A percentile compares a stretch with the other conserved stretches of the same genome.
Conservation (phyloP, 257 asterid species). For the Solanum commersonii region DNA sequence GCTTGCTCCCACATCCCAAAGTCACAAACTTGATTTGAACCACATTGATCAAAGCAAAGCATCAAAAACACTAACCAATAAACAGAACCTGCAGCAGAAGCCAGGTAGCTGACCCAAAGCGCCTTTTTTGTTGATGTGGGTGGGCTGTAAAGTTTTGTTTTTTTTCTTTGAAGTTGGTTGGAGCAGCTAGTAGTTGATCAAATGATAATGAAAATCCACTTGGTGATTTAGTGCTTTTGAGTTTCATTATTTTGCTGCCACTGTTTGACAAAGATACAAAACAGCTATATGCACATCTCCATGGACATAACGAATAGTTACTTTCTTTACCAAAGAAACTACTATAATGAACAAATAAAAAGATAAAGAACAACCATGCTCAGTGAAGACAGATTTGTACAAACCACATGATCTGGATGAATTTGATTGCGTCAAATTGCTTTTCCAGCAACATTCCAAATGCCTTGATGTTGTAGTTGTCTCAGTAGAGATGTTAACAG, state of each 20-base stretch:
- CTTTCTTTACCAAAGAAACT: neutral
- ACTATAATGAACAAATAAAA: neutral
- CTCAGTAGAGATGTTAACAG: neutral
- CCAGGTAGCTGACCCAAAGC: conserved; percentile 63
- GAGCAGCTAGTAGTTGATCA: neutral
- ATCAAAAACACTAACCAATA: too few relatives aligned
- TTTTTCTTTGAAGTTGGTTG: neutral
- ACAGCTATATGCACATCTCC: neutral
- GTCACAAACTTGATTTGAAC: too few relatives aligned
- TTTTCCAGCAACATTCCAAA: neutral
- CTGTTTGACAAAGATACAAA: neutral
- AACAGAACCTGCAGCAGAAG: conserved; percentile 58
- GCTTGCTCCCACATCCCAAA: too few relatives aligned
- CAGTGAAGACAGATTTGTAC: neutral
- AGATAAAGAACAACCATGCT: neutral
- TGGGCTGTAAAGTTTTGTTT: conserved; percentile 19
- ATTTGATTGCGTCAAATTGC: neutral
- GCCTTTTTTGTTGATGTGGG: conserved; percentile 38
- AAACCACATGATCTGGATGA: neutral
- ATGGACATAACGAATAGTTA: neutral
- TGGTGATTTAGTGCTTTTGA: neutral
- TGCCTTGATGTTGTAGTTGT: neutral
- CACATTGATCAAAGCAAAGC: too few relatives aligned
- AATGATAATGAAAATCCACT: neutral
- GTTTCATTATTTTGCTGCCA: too few relatives aligned